A percentile compares a stretch with the other conserved stretches of the same genome.
phyloP scores from a whole-genome alignment of 1,284 basidiomycete species.

The Cryptococcus depauperatus region DNA sequence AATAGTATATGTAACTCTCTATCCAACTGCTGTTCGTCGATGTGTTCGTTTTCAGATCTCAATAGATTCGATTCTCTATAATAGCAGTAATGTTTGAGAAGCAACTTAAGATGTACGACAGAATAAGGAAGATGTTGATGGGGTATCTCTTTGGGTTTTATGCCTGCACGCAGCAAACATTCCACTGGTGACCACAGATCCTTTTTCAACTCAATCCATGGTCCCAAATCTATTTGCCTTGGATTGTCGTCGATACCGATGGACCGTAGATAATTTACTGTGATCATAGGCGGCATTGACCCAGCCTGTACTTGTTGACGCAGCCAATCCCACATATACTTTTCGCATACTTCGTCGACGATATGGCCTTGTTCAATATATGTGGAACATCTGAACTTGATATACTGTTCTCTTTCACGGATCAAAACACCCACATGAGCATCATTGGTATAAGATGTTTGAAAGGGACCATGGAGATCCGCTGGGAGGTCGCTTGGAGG shows the following conservation, averaged over 20 bases:
- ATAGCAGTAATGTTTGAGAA: conserved; percentile 4
- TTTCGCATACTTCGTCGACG: conserved; percentile 13
- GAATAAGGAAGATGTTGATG: conserved; percentile 25
- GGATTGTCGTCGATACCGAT: conserved; percentile 23
- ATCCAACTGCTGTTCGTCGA: conserved; percentile 3
- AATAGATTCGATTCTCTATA: background rate
- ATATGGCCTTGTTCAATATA: conserved; percentile 12
- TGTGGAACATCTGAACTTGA: conserved; percentile 8
- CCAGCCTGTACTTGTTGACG: conserved; percentile 9
- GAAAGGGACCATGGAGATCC: background rate
- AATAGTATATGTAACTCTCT: conserved; percentile 9
- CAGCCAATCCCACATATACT: conserved; percentile 23
- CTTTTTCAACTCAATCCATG: conserved; percentile 14
- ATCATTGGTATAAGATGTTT: background rate
- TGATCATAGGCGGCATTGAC: conserved; percentile 16
- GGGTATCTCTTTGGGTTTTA: conserved; percentile 26
- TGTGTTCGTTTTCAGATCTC: background rate
- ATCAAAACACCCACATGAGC: conserved; percentile 22
- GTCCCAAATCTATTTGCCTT: conserved; percentile 17
- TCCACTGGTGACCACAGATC: conserved; percentile 25
- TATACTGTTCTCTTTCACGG: conserved; percentile 29
- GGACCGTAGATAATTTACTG: conserved; percentile 13
- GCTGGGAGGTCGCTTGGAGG: background rate
- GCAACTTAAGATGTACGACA: conserved; percentile 7
- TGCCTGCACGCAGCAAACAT: conserved; percentile 23